These are phyloP conservation scores for Ephemerocybe angulata DNA, from an alignment of 768 basidiomycete species.

Conservation along the genomic window DNA sequence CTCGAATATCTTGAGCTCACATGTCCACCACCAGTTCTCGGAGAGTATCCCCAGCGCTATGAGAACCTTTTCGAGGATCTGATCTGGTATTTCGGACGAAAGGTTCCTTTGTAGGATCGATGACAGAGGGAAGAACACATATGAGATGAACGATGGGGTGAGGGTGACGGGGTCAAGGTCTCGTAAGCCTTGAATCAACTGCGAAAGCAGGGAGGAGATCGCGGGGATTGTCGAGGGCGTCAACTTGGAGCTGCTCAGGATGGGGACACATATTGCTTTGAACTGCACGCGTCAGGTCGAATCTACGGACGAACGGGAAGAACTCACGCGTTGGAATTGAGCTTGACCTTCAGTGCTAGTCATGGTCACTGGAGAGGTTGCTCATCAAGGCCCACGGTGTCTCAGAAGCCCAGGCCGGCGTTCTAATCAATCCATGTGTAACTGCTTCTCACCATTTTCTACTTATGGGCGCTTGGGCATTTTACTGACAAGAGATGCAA, in stretches of 20 bases:
- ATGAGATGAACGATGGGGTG: conserved; percentile 61
- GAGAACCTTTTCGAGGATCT: conserved; percentile 73
- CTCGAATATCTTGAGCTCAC: conserved; percentile 72
- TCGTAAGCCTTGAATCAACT: conserved; percentile 48
- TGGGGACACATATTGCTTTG: conserved; percentile 76
- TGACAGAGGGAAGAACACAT: conserved; percentile 85
- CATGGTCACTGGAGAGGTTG: neutral
- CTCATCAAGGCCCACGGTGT: neutral
- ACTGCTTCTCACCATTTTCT: no score
- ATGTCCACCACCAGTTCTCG: conserved; percentile 82
- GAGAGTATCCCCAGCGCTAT: conserved; percentile 54
- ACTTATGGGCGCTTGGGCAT: neutral
- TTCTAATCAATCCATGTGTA: no score
- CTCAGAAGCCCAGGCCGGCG: no score
- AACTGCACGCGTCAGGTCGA: conserved; percentile 29
- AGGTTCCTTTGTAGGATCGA: conserved; percentile 77
- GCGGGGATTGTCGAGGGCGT: conserved; percentile 48
- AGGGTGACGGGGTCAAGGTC: conserved; percentile 40
- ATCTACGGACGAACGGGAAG: neutral
- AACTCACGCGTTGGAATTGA: conserved; percentile 5
- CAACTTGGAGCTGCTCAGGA: conserved; percentile 68
- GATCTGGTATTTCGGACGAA: conserved; percentile 67
- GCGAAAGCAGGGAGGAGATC: conserved; percentile 49
- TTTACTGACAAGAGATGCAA: neutral
- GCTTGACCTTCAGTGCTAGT: neutral